Conservation (phyloP, 2,329 filamentous ascomycete species). For the Knufia petricola region DNA sequence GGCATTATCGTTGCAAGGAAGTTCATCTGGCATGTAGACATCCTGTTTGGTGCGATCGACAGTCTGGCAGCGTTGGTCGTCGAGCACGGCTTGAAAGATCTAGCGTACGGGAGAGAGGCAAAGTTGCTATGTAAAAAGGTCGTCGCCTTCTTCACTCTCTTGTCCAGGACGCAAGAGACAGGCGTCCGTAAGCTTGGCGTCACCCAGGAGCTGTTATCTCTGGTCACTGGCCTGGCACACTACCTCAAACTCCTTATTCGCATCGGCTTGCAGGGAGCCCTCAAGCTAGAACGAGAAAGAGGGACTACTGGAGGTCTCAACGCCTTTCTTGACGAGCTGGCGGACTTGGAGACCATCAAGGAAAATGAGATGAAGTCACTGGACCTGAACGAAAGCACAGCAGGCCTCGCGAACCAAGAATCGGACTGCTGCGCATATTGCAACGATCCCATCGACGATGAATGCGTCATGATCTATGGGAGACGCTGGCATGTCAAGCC, state of each 20-base stretch:
- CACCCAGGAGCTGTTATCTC: slow-evolving; percentile 92
- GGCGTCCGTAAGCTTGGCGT: slow-evolving; percentile 86
- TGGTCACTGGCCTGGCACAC: slow-evolving; percentile 91
- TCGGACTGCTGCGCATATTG: slow-evolving; percentile 80
- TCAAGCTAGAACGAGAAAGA: slow-evolving; percentile 82
- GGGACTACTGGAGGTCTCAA: slow-evolving; percentile 65
- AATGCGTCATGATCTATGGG: slow-evolving; percentile 68
- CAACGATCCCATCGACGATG: slow-evolving; percentile 83
- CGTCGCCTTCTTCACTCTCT: slow-evolving; percentile 88
- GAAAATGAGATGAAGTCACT: slow-evolving; percentile 56
- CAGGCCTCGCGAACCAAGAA: slow-evolving; percentile 59
- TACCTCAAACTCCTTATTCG: slow-evolving; percentile 96
- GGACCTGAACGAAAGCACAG: slow-evolving; percentile 56
- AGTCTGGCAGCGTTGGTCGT: slow-evolving; percentile 67
- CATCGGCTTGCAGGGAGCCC: slow-evolving; percentile 86
- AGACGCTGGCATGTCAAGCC: slow-evolving; percentile 68
- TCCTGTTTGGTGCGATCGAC: slow-evolving; percentile 83
- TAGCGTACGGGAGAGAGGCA: slow-evolving; percentile 90
- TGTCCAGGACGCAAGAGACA: slow-evolving; percentile 89
- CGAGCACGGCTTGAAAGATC: slow-evolving; percentile 62
- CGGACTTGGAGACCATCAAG: slow-evolving; percentile 69
- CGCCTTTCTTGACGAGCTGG: slow-evolving; percentile 72
- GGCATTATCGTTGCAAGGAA: slow-evolving; percentile 89
- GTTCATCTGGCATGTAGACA: slow-evolving; percentile 92
- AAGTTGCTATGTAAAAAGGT: slow-evolving; percentile 99